Evolutionary conservation across 805 yeast species (phyloP).

Genomic region (Ogataea methylovora): DNA sequence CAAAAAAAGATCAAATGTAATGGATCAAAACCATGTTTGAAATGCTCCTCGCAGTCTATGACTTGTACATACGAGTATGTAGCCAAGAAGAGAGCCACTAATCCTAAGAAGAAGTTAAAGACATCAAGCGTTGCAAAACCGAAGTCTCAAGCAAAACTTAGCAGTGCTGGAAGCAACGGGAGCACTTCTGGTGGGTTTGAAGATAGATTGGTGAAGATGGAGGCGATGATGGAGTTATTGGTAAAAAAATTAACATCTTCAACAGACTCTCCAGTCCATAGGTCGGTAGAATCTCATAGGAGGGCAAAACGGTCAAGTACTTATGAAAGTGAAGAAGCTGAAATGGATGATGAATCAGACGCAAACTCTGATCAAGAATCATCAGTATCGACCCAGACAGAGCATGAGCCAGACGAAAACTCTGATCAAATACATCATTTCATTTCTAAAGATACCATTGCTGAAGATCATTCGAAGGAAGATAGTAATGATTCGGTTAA

Average conservation of each 20-base stretch:
- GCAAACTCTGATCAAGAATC: no score
- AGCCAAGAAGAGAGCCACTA: slow-evolving; percentile 18
- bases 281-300: no score
- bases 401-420: no score
- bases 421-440: no score
- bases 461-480: no score
- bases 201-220: slow-evolving; percentile 25
- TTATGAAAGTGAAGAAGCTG: no score
- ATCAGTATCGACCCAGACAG: no score
- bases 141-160: no score
- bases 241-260: slow-evolving; percentile 13
- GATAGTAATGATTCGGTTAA: not conserved
- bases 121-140: no score
- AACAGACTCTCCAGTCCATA: not conserved
- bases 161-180: not conserved
- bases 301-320: no score
- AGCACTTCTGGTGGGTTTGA: slow-evolving; percentile 18
- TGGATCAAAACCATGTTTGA: slow-evolving; percentile 34
- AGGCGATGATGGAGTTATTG: slow-evolving; percentile 22
- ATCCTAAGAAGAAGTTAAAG: slow-evolving; percentile 4
- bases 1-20: slow-evolving; percentile 44
- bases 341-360: no score
- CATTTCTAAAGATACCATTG: no score
- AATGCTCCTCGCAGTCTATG: slow-evolving; percentile 27
- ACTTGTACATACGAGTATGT: slow-evolving; percentile 29